phyloP scores from a whole-genome alignment of 2,329 filamentous ascomycete genomes.

The Penicillium sp. region DNA sequence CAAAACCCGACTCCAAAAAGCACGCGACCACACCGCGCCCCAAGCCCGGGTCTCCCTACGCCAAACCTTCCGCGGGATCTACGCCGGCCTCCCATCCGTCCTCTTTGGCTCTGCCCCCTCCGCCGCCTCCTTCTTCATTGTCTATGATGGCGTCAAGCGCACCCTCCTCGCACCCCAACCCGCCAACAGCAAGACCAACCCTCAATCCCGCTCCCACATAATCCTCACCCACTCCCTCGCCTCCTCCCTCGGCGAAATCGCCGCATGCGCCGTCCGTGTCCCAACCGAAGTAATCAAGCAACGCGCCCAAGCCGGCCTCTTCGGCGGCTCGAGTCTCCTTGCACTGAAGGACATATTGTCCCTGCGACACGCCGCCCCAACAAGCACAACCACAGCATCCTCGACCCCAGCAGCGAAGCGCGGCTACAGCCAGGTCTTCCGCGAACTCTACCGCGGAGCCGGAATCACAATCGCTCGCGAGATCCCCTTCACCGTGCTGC shows the following conservation, averaged over 20 bases:
- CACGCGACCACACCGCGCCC: constrained; percentile 57
- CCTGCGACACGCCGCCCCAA: constrained; percentile 39
- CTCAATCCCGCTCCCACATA: constrained; percentile 34
- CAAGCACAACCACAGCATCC: neutral
- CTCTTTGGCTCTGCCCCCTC: constrained; percentile 89
- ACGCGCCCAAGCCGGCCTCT: constrained; percentile 82
- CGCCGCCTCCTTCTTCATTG: constrained; percentile 95
- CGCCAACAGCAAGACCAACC: constrained; percentile 18
- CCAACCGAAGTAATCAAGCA: constrained; percentile 98
- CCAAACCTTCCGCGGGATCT: constrained; percentile 88
- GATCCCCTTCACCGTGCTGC: constrained; percentile 94
- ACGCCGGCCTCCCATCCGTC: constrained; percentile 85
- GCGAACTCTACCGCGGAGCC: constrained; percentile 88
- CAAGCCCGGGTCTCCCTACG: constrained; percentile 66
- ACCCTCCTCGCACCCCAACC: constrained; percentile 41
- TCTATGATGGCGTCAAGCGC: constrained; percentile 75
- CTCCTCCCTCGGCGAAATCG: constrained; percentile 81
- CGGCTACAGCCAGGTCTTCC: constrained; percentile 61
- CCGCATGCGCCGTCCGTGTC: constrained; percentile 87
- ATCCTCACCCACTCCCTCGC: constrained; percentile 73
- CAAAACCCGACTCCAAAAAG: constrained; percentile 85
- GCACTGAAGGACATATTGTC: constrained; percentile 70
- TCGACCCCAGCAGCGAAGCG: constrained; percentile 29
- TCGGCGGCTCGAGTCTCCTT: constrained; percentile 65
- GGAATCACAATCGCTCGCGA: constrained; percentile 90